phyloP scores from a whole-genome alignment of 768 basidiomycete species.

The Xerocomus potaroensis region DNA sequence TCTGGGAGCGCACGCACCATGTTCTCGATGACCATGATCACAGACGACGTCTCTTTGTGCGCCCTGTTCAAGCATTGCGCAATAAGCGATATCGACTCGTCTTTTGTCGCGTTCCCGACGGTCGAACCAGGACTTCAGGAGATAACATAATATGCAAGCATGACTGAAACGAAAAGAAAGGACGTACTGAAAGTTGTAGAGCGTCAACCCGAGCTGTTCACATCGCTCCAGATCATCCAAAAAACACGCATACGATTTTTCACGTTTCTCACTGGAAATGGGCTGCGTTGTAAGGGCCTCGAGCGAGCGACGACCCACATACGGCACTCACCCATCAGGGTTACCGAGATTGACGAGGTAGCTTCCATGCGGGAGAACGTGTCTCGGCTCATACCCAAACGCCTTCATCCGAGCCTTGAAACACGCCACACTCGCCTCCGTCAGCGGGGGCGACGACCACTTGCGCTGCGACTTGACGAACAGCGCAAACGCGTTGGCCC shows the following conservation, averaged over 20 bases:
- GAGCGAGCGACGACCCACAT: not conserved
- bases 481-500: conserved; percentile 79
- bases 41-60: conserved; percentile 53
- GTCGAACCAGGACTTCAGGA: conserved; percentile 74
- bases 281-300: too few relatives aligned
- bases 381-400: conserved; percentile 55
- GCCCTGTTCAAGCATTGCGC: conserved; percentile 73
- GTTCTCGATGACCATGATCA: conserved; percentile 74
- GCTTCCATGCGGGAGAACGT: conserved; percentile 79
- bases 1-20: conserved; percentile 50
- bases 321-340: conserved; percentile 57
- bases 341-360: conserved; percentile 86
- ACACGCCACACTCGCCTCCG: conserved; percentile 42
- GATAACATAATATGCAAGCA: too few relatives aligned
- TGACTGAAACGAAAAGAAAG: too few relatives aligned
- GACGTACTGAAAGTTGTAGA: conserved; percentile 85
- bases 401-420: conserved; percentile 62
- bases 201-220: conserved; percentile 63
- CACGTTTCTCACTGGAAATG: conserved; percentile 51
- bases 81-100: conserved; percentile 58
- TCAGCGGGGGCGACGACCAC: conserved; percentile 66
- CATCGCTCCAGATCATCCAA: conserved; percentile 78
- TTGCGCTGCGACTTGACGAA: conserved; percentile 83
- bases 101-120: conserved; percentile 59
- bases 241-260: conserved; percentile 76